Evolutionary conservation across 2,329 filamentous ascomycete genomes (phyloP).

Genomic region (Colletotrichum aenigma): DNA sequence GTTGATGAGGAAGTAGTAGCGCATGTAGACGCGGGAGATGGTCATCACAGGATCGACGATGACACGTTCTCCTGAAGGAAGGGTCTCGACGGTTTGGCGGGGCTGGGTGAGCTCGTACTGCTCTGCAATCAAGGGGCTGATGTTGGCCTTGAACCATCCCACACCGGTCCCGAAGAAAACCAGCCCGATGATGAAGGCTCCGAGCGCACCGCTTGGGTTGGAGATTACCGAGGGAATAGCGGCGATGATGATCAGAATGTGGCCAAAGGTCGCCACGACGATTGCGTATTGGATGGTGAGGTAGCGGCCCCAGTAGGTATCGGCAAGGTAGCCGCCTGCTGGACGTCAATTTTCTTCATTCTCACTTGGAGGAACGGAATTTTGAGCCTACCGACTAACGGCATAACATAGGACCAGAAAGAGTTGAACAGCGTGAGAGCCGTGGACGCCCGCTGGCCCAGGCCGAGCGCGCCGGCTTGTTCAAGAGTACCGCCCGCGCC

Average conservation of each 20-base stretch:
- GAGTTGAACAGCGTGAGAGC: conserved; percentile 18
- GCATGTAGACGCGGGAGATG: conserved; percentile 69
- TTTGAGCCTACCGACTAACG: conserved; percentile 27
- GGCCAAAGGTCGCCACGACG: conserved; percentile 67
- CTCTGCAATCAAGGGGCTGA: conserved; percentile 71
- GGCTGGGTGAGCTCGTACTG: conserved; percentile 61
- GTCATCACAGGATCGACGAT: conserved; percentile 71
- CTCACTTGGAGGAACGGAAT: no score
- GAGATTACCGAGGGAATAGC: conserved; percentile 45
- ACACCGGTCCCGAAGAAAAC: conserved; percentile 64
- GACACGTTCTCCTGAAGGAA: conserved; percentile 61
- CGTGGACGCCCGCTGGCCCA: conserved; percentile 21
- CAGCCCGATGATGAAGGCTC: conserved; percentile 65
- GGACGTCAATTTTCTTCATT: neutral
- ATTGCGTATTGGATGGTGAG: conserved; percentile 74
- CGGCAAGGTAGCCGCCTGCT: conserved; percentile 61
- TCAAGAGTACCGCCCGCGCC: conserved; percentile 41
- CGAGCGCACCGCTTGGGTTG: conserved; percentile 45
- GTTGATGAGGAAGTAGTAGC: conserved; percentile 62
- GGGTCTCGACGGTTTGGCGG: conserved; percentile 33
- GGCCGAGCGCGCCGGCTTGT: conserved; percentile 21
- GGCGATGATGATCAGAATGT: conserved; percentile 70
- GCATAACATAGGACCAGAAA: conserved; percentile 22
- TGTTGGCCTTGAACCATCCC: conserved; percentile 74
- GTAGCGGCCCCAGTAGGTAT: conserved; percentile 73